phyloP scores from a whole-genome alignment of 2,329 filamentous ascomycete genomes.

The Akanthomyces muscarius region DNA sequence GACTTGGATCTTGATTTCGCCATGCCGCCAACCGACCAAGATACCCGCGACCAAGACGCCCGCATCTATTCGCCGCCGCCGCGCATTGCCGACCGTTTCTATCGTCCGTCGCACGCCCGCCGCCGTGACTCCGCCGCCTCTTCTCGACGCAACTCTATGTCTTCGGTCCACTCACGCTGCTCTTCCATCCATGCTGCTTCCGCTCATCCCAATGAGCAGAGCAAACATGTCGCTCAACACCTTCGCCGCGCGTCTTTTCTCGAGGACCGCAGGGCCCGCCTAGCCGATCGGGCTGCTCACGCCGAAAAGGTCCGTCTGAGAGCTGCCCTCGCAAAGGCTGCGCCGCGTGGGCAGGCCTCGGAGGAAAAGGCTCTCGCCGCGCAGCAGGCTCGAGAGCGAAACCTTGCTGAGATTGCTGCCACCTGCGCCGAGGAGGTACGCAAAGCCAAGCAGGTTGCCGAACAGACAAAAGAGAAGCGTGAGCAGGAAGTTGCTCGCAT shows the following conservation, averaged over 20 bases:
- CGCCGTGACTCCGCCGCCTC: slow-evolving; percentile 74
- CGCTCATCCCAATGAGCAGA: slow-evolving; percentile 57
- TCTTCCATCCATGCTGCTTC: slow-evolving; percentile 55
- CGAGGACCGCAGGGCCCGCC: slow-evolving; percentile 72
- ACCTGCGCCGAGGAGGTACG: slow-evolving; percentile 79
- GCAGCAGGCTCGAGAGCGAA: slow-evolving; percentile 72
- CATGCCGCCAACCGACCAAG: slow-evolving; percentile 37
- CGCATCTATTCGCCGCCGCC: slow-evolving; percentile 61
- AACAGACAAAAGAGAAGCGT: slow-evolving; percentile 75
- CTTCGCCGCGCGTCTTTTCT: slow-evolving; percentile 75
- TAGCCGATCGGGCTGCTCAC: slow-evolving; percentile 76
- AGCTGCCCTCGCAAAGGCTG: slow-evolving; percentile 69
- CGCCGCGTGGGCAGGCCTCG: slow-evolving; percentile 60
- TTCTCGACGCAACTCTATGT: slow-evolving; percentile 75
- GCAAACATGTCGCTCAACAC: slow-evolving; percentile 74
- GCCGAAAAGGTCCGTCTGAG: slow-evolving; percentile 77
- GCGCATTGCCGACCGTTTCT: slow-evolving; percentile 75
- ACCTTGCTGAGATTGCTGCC: slow-evolving; percentile 76
- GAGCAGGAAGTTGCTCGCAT: slow-evolving; percentile 68
- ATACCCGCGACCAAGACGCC: slow-evolving; percentile 32
- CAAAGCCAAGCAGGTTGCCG: slow-evolving; percentile 76
- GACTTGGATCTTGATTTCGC: slow-evolving; percentile 30
- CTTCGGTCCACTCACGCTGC: slow-evolving; percentile 68
- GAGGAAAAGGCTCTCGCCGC: slow-evolving; percentile 76
- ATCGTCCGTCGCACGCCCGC: slow-evolving; percentile 60